These are phyloP conservation scores for Penicillium waksmanii DNA, from an alignment of 495 filamentous ascomycete species.

Conservation along the genomic window DNA sequence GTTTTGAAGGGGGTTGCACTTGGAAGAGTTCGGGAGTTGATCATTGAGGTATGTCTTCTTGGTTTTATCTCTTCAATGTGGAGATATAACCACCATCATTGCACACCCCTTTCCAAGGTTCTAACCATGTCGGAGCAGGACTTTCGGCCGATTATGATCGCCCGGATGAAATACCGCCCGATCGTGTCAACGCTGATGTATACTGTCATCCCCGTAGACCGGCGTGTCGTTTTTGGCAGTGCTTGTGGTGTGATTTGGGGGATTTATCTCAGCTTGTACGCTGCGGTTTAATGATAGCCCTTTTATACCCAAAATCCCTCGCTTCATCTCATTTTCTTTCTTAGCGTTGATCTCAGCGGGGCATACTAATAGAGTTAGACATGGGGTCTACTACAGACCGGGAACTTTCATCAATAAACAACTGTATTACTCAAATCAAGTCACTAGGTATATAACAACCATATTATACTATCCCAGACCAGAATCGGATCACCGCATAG, in stretches of 20 bases:
- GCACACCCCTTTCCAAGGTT: too few species aligned
- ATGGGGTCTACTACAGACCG: too few species aligned
- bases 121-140: conserved; percentile 40
- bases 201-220: conserved; percentile 75
- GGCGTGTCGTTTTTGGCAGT: conserved; percentile 75
- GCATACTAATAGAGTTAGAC: too few species aligned
- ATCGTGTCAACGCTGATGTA: conserved; percentile 79
- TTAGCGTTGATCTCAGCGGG: conserved; percentile 4
- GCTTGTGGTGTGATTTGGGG: conserved; percentile 86
- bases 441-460: conserved; percentile 9
- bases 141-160: conserved; percentile 70
- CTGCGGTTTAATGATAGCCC: conserved; percentile 45
- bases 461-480: conserved; percentile 8
- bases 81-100: too few species aligned
- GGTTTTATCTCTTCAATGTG: not conserved
- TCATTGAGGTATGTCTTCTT: conserved; percentile 39
- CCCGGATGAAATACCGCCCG: conserved; percentile 84
- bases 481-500: not conserved
- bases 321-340: not conserved
- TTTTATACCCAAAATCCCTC: not conserved
- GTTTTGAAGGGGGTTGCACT: conserved; percentile 49
- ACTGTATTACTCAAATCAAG: conserved; percentile 11
- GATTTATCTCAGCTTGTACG: conserved; percentile 77
- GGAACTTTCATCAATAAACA: not conserved
- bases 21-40: conserved; percentile 33